Base-by-base conservation (phyloP, 139 green algal genomes). In the Asterochloris sp. region DNA sequence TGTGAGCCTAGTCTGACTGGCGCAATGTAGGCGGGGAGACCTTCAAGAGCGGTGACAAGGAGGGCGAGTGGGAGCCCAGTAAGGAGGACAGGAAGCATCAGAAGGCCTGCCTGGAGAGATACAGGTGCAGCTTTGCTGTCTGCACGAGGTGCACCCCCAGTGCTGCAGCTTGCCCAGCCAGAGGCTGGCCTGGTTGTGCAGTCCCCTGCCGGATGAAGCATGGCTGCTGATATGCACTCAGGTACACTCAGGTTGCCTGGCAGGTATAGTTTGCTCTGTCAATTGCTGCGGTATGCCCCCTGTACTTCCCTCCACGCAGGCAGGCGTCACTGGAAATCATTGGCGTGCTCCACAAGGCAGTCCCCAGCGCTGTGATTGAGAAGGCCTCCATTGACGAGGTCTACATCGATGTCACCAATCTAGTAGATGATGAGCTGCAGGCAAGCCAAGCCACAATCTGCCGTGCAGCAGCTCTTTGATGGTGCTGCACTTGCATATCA, bases 381-480 rank as follows among this genome's bases (percentile, higher is more conserved):
- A 92, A 92, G 79, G 95, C 95, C 0, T 92, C 85, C 38, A 96
- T 99, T 29, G 96, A 99, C 69, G 96, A 99, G 83, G 93, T 92
- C 0, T 99, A 96, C 85, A 81, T 98, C 16, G 96, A 98, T 83
- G 76, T 97, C 14, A 98, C 95, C 0, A 26, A 78, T 71, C 82
- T 92, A 69, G 89, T 92, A 28, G 89, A 89, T 28, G n/a, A 38
- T 23, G 87, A 91, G 62, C 81, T 92, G 63, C 81, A 73, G 76
- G 77, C 28, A 63, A 73, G 74, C 13, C 12, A 26, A 21, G n/a
- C 16, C 62, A 28, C 27, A 9, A 79, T 82, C 23, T 76, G 78
- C 6, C 10, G 63, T 47, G n/a, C 27, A 21, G 38, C 26, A 21
- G 66, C 66, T 71, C 19, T 2, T 83, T 83, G 78, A 63, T 64